Percentiles rank a stretch among this genome's conserved stretches.
These are phyloP conservation scores for Yamadazyma blattariae DNA, from an alignment of 1,139 yeast species.

Conservation along the genomic window DNA sequence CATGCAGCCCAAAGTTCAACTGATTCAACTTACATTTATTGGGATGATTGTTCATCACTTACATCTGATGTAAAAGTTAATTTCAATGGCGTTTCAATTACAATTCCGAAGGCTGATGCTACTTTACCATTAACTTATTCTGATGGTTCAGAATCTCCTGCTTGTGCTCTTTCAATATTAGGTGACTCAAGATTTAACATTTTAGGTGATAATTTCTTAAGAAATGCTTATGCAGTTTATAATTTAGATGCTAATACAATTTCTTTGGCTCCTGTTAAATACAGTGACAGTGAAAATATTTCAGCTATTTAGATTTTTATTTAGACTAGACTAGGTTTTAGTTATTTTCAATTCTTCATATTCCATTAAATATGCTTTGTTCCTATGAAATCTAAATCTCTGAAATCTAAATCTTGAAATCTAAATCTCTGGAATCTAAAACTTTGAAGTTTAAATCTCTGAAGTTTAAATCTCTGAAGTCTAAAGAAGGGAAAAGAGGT, in stretches of 20 bases:
- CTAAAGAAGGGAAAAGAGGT: no score
- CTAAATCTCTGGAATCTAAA: no score
- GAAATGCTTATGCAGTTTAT: conserved; percentile 72
- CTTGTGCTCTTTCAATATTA: conserved; percentile 6
- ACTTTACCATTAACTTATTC: neutral
- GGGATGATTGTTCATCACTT: conserved; percentile 5
- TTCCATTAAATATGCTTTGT: no score
- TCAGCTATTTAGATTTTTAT: conserved; percentile 18
- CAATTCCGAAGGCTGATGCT: conserved; percentile 19
- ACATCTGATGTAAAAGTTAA: conserved; percentile 18
- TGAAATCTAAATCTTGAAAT: no score
- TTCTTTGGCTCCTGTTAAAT: conserved; percentile 64
- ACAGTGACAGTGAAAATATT: conserved; percentile 34
- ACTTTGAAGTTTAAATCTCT: no score
- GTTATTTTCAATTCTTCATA: no score
- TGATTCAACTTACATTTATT: conserved; percentile 5
- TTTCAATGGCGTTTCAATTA: conserved; percentile 31
- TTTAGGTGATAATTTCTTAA: conserved; percentile 73
- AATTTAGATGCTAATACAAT: conserved; percentile 65
- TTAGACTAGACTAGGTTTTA: no score
- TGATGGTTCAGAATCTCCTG: conserved; percentile 10
- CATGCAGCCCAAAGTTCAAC: neutral
- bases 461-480: no score
- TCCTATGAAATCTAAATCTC: no score
- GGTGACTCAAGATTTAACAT: conserved; percentile 16